Evolutionary conservation across 148 eudicot genomes (phyloP).

Genomic region (Rhododendron vialii): DNA sequence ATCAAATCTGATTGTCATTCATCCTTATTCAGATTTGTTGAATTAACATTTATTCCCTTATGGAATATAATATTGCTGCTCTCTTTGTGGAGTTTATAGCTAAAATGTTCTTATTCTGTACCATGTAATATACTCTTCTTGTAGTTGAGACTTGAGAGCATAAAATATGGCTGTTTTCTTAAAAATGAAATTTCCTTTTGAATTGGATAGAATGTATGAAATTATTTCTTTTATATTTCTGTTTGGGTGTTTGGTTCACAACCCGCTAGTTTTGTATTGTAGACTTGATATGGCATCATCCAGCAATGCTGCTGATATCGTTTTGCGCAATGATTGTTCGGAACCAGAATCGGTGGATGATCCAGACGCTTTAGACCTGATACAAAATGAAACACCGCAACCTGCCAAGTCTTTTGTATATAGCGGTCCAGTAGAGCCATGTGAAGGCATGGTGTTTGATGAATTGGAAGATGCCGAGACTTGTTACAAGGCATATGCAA

Average conservation of each 20-base stretch:
- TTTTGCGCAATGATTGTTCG: background rate
- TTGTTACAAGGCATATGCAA: constrained; percentile 1
- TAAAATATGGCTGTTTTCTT: background rate
- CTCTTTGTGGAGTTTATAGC: background rate
- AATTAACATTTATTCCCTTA: background rate
- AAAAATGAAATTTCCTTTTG: background rate
- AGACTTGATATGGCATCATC: background rate
- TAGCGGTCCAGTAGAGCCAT: background rate
- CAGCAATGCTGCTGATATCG: background rate
- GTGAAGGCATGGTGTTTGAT: background rate
- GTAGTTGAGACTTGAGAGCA: background rate
- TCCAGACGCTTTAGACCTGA: background rate
- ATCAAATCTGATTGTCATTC: background rate
- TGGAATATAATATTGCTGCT: background rate
- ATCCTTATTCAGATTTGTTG: background rate
- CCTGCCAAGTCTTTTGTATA: background rate
- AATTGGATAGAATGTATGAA: background rate
- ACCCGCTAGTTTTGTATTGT: background rate
- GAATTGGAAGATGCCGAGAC: background rate
- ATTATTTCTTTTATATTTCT: background rate
- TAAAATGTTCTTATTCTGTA: background rate
- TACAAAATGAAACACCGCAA: background rate
- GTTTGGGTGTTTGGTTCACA: background rate
- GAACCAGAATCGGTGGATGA: background rate
- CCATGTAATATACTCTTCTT: background rate